Evolutionary conservation across 176 grass and related monocot genomes (phyloP).

Genomic region (Poa pratensis): DNA sequence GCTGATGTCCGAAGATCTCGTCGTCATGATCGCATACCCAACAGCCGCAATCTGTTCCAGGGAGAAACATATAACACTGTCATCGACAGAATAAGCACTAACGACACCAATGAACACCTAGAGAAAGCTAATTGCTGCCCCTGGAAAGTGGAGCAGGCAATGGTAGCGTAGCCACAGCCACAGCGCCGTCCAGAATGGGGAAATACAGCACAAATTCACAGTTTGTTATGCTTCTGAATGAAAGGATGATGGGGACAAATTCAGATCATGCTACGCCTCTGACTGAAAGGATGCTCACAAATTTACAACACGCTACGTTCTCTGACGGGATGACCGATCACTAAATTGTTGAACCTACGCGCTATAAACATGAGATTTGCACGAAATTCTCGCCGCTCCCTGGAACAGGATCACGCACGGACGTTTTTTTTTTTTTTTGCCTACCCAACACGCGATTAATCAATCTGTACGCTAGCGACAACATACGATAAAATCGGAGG

Average conservation of each 20-base stretch:
- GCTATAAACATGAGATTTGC: neutral
- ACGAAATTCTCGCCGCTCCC: neutral
- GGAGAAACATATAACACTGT: constrained; percentile 19
- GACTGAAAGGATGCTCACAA: neutral
- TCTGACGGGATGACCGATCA: neutral
- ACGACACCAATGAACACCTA: neutral
- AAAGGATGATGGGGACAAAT: no score
- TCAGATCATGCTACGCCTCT: neutral
- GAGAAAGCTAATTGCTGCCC: neutral
- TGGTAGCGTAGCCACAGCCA: no score
- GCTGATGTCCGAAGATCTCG: constrained; percentile 63
- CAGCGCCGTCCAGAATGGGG: neutral
- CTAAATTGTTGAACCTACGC: neutral
- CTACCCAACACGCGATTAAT: neutral
- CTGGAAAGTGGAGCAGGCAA: neutral
- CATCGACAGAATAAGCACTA: neutral
- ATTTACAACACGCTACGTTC: neutral
- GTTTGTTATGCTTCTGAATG: neutral
- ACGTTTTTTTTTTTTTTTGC: neutral
- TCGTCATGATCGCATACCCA: constrained; percentile 68
- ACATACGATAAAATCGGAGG: neutral
- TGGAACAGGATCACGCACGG: neutral
- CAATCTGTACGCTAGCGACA: neutral
- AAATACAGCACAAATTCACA: neutral
- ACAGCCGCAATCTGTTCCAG: constrained; percentile 65